Evolutionary conservation across 202 grass and related monocot genomes (phyloP), one percentile per base, ranked within the genome.

Genomic region (Cymbopogon flexuosus): DNA sequence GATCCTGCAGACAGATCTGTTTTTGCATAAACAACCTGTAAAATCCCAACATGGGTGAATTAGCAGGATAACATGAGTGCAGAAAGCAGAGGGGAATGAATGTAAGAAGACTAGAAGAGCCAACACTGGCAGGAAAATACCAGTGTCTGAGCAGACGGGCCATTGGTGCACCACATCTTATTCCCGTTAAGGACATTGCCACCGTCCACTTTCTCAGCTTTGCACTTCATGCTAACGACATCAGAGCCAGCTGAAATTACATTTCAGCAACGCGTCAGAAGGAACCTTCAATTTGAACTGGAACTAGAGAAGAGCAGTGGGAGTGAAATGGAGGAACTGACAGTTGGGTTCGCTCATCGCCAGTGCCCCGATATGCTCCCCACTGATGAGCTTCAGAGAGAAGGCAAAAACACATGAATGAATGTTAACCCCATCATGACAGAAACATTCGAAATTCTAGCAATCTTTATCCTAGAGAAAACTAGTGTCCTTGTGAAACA

Each of bases 91-190:
- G 40, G 19, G 2, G 42, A 24, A 1, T 46, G 45, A 29, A 66
- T 47, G 46, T 8, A 58, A 1, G 1, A 14, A 36, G 35, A 33
- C 31, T 33, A 33, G 15, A 24, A 12, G 45, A 18, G 21, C 40
- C 27, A n/a, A n/a, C 21, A 31, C 2, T 0, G 1, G 11, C 1
- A 78, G 16, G 29, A 33, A 14, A 77, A 65, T 92, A 97, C 94
- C 88, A 98, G 78, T 22, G 95, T 94, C 69, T 98, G 90, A 80
- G 95, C 95, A 33, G 89, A 91, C 5, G 95, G 95, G 3, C 95
- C 95, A 82, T 98, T 98, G 16, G 95, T 98, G 80, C 95, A 98
- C 95, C 95, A 98, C 95, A 98, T 98, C 88, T 98, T 98, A 46
- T 94, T 98, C 70, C 92, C 92, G 1, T 94, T 93, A 43, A 98